These are phyloP conservation scores for Debaryomyces castellii DNA, from an alignment of 805 yeast genomes.

Conservation along the genomic window DNA sequence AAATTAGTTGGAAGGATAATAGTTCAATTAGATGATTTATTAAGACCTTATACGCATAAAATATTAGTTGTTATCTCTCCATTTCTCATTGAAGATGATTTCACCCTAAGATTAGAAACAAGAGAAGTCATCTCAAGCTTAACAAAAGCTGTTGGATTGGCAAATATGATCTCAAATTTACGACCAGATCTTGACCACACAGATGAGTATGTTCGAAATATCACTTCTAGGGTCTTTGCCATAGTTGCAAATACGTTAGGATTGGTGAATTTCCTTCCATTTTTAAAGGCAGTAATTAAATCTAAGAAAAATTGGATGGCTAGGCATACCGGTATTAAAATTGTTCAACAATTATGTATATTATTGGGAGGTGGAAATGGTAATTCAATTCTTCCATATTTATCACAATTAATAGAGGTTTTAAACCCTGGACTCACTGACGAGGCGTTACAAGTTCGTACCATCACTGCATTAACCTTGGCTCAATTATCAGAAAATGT, in stretches of 20 bases:
- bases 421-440: constrained; percentile 60
- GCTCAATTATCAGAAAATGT: constrained; percentile 78
- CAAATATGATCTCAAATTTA: constrained; percentile 73
- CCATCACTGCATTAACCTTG: constrained; percentile 68
- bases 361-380: constrained; percentile 63
- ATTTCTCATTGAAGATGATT: constrained; percentile 74
- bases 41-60: constrained; percentile 72
- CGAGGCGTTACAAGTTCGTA: constrained; percentile 65
- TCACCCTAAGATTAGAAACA: constrained; percentile 72
- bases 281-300: constrained; percentile 73
- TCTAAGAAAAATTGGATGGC: constrained; percentile 80
- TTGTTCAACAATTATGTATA: constrained; percentile 72
- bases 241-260: constrained; percentile 82
- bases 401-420: constrained; percentile 64
- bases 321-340: constrained; percentile 77
- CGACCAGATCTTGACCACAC: constrained; percentile 80
- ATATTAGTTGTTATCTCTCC: constrained; percentile 78
- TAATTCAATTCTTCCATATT: constrained; percentile 60
- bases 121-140: constrained; percentile 73
- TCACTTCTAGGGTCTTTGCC: constrained; percentile 78
- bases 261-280: constrained; percentile 68
- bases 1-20: constrained; percentile 72
- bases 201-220: constrained; percentile 78
- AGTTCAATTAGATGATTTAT: constrained; percentile 59
- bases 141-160: constrained; percentile 78